These are phyloP conservation scores for Cladosporium sp. DNA, from an alignment of 2,329 filamentous ascomycete species.

Conservation along the genomic window DNA sequence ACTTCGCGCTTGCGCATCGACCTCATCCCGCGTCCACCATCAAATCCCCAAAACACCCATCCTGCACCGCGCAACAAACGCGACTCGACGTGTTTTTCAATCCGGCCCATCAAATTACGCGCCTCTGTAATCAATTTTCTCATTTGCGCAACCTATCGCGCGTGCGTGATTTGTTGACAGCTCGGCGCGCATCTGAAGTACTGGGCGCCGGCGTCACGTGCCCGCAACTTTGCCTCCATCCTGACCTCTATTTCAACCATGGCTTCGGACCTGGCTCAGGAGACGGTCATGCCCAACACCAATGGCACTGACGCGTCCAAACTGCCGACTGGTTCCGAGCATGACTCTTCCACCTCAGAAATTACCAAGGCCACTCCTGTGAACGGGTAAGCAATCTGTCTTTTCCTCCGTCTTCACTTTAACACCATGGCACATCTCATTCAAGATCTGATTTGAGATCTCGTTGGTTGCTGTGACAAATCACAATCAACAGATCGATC, in stretches of 20 bases:
- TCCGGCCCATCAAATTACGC: slow-evolving; percentile 9
- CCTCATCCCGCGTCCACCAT: slow-evolving; percentile 10
- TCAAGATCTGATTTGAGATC: no score
- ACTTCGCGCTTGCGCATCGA: slow-evolving; percentile 15
- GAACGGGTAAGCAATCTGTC: slow-evolving; percentile 6
- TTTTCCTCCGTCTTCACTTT: background rate
- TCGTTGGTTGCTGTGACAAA: background rate
- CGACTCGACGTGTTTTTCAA: slow-evolving; percentile 11
- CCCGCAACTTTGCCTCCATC: slow-evolving; percentile 7
- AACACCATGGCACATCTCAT: background rate
- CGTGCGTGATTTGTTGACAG: slow-evolving; percentile 9
- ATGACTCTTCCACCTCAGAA: background rate
- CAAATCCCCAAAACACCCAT: slow-evolving; percentile 12
- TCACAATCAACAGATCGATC: background rate
- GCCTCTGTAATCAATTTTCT: slow-evolving; percentile 10
- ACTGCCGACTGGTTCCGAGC: background rate
- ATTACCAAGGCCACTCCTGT: slow-evolving; percentile 1
- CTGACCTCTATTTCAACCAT: slow-evolving; percentile 13
- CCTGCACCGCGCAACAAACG: slow-evolving; percentile 5
- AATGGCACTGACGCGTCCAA: slow-evolving; percentile 12
- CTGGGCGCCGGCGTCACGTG: slow-evolving; percentile 12
- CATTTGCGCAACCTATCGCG: slow-evolving; percentile 10
- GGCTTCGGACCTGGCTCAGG: slow-evolving; percentile 15
- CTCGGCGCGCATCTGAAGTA: slow-evolving; percentile 8
- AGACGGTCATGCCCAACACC: slow-evolving; percentile 8